phyloP scores from a whole-genome alignment of 164 flowering plant species.

The Annona cherimola region DNA sequence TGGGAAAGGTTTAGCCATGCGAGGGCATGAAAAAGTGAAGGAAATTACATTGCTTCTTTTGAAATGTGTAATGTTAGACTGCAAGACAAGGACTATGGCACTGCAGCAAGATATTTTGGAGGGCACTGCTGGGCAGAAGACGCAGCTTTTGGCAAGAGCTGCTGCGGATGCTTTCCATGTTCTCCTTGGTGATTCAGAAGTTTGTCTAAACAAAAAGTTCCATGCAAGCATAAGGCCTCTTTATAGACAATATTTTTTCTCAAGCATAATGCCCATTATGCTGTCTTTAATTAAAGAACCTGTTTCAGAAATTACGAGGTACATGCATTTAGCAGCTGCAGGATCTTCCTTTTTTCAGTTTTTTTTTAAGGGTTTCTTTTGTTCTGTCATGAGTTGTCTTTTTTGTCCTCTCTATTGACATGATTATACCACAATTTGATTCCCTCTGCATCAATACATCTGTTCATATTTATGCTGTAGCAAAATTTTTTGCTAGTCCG shows the following conservation, averaged over 20 bases:
- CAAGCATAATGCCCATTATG: conserved; percentile 61
- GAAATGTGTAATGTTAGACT: conserved; percentile 40
- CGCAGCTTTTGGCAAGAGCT: conserved; percentile 33
- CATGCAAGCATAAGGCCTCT: conserved; percentile 82
- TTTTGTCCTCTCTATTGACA: too few relatives aligned
- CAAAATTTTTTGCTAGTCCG: neutral
- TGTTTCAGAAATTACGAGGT: conserved; percentile 51
- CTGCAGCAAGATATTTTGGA: conserved; percentile 18
- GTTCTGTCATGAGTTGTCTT: neutral
- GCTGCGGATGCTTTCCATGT: conserved; percentile 81
- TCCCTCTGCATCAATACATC: neutral
- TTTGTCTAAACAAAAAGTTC: conserved; percentile 62
- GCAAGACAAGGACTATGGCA: conserved; percentile 6
- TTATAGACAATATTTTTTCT: conserved; percentile 86
- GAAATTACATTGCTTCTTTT: conserved; percentile 53
- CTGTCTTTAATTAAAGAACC: conserved; percentile 42
- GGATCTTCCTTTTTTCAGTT: neutral
- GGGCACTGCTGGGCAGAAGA: conserved; percentile 17
- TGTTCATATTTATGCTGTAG: neutral
- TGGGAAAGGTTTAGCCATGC: conserved; percentile 90
- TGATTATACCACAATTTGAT: neutral
- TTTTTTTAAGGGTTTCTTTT: neutral
- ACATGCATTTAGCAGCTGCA: neutral
- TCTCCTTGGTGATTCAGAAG: conserved; percentile 71
- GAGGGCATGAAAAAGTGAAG: conserved; percentile 77